These are phyloP conservation scores for Ogataea degrootiae DNA, from an alignment of 805 yeast species.

Conservation along the genomic window DNA sequence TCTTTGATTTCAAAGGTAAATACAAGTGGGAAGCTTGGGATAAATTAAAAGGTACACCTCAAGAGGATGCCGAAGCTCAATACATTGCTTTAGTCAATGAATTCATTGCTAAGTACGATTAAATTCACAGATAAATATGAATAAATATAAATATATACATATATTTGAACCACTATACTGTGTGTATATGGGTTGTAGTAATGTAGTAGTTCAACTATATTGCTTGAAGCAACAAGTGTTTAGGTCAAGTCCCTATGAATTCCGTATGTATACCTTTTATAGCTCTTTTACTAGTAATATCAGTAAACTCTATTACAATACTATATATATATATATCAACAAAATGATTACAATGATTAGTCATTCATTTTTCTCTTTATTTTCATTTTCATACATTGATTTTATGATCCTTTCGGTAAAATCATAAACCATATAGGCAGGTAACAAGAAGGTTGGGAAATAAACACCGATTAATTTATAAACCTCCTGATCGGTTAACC, in stretches of 20 bases:
- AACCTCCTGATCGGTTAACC: conserved; percentile 35
- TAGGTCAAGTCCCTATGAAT: too few species aligned
- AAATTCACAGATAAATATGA: background rate
- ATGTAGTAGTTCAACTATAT: too few species aligned
- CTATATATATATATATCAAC: too few species aligned
- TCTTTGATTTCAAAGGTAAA: conserved; percentile 90
- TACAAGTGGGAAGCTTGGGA: conserved; percentile 99
- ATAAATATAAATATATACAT: too few species aligned
- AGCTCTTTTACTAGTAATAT: too few species aligned
- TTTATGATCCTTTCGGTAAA: conserved; percentile 19
- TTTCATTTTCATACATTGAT: conserved; percentile 1
- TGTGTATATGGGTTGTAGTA: too few species aligned
- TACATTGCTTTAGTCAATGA: conserved; percentile 66
- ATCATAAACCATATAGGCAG: conserved; percentile 52
- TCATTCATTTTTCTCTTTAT: conserved; percentile 1
- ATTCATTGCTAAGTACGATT: conserved; percentile 49
- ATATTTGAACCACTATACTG: too few species aligned
- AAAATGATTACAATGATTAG: too few species aligned
- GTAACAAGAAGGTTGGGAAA: conserved; percentile 68
- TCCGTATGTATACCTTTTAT: too few species aligned
- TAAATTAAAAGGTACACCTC: conserved; percentile 74
- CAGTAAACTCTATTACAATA: too few species aligned
- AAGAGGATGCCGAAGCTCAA: conserved; percentile 86
- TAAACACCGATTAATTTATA: conserved; percentile 49
- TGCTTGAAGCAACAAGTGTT: too few species aligned